phyloP scores from a whole-genome alignment of 148 eudicot species.

The Polygonum maritimum region DNA sequence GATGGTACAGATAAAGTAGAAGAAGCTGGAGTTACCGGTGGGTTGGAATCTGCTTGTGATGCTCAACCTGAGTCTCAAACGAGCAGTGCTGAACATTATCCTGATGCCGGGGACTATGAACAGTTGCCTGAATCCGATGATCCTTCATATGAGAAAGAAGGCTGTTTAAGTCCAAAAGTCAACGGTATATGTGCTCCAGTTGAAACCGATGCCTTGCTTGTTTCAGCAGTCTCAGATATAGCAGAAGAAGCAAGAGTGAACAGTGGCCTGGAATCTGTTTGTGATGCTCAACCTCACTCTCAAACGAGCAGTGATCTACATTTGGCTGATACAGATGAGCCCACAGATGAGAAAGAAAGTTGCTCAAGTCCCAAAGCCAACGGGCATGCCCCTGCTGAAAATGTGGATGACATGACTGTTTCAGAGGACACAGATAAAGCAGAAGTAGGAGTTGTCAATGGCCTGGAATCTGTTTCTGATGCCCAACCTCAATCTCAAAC shows the following conservation, averaged over 20 bases:
- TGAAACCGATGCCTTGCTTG: constrained; percentile 14
- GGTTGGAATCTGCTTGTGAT: not conserved
- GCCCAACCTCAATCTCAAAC: not conserved
- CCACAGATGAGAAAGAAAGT: not conserved
- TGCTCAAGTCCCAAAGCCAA: not conserved
- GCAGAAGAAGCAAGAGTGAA: not conserved
- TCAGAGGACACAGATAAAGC: constrained; percentile 10
- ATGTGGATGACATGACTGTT: not conserved
- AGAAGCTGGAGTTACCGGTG: not conserved
- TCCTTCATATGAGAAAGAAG: not conserved
- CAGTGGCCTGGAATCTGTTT: not conserved
- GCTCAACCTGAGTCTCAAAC: not conserved
- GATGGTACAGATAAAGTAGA: not conserved
- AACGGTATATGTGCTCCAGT: constrained; percentile 2
- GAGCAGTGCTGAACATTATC: not conserved
- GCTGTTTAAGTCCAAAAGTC: constrained; percentile 15
- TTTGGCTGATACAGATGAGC: not conserved
- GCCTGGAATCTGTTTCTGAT: not conserved
- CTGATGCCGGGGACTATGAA: not conserved
- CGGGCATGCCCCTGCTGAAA: not conserved
- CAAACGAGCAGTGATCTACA: constrained; percentile 1
- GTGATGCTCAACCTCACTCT: not conserved
- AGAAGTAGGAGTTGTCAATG: not conserved
- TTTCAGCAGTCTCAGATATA: constrained; percentile 8
- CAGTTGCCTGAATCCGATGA: not conserved